These are phyloP conservation scores for Cercospora nicotianae DNA, from an alignment of 2,329 filamentous ascomycete species.

Conservation along the genomic window DNA sequence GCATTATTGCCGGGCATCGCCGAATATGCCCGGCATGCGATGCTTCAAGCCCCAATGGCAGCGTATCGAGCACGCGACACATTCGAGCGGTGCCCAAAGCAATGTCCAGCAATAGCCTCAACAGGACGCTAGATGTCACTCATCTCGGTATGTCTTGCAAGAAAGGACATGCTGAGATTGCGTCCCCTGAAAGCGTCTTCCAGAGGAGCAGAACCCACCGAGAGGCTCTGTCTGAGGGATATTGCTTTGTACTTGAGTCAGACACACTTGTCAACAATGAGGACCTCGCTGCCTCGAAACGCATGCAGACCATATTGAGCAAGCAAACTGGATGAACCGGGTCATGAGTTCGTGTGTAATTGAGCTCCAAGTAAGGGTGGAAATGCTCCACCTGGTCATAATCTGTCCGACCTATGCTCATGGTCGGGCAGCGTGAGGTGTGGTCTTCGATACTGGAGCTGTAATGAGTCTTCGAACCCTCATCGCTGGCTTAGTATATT, in stretches of 20 bases:
- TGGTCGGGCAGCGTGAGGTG: neutral
- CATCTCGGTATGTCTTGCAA: neutral
- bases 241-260: neutral
- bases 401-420: neutral
- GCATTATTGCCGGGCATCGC: neutral
- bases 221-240: neutral
- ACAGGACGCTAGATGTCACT: neutral
- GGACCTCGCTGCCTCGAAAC: neutral
- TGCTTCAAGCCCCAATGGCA: neutral
- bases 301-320: neutral
- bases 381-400: neutral
- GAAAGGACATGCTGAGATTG: neutral
- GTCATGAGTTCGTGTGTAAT: neutral
- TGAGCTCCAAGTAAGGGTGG: neutral
- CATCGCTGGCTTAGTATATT: neutral
- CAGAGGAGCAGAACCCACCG: neutral
- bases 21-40: constrained; percentile 1
- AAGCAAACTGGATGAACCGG: neutral
- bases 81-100: neutral
- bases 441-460: neutral
- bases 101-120: neutral
- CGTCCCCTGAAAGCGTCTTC: neutral
- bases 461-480: neutral
- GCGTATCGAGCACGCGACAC: neutral
- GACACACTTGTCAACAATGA: neutral